Conservation (phyloP, 2,329 filamentous ascomycete genomes). For the Rhinocladiella mackenziei region DNA sequence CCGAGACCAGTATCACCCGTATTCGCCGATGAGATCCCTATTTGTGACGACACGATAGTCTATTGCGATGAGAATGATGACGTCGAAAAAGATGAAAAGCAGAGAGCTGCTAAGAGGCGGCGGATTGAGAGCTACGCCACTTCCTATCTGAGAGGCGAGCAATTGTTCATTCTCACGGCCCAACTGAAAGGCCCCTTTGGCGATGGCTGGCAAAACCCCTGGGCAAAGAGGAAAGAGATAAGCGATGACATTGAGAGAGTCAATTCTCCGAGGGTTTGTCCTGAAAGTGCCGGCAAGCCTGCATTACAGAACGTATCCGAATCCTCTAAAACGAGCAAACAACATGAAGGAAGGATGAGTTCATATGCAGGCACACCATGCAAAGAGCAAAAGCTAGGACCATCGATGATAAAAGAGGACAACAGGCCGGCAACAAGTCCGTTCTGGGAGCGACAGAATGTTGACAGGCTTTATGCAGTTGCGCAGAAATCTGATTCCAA, state of each 20-base stretch:
- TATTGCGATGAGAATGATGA: slow-evolving; percentile 15
- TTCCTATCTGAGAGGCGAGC: slow-evolving; percentile 41
- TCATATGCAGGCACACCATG: too few species aligned
- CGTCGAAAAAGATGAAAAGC: slow-evolving; percentile 5
- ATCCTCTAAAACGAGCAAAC: too few species aligned
- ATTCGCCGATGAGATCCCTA: slow-evolving; percentile 20
- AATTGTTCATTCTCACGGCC: slow-evolving; percentile 45
- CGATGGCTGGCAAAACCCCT: slow-evolving; percentile 45
- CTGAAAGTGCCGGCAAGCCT: background rate
- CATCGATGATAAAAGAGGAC: too few species aligned
- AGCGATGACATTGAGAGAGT: slow-evolving; percentile 8
- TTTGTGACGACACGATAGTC: slow-evolving; percentile 22
- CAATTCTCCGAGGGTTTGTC: background rate
- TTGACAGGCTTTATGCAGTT: background rate
- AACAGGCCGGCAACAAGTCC: background rate
- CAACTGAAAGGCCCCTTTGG: slow-evolving; percentile 45
- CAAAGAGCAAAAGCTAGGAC: too few species aligned
- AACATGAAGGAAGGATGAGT: too few species aligned
- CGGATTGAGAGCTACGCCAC: slow-evolving; percentile 41
- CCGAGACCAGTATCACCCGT: slow-evolving; percentile 26
- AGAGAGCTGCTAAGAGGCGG: slow-evolving; percentile 37
- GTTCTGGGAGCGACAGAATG: background rate
- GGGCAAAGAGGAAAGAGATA: slow-evolving; percentile 33
- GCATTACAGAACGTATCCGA: too few species aligned
- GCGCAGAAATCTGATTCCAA: background rate